Conservation (phyloP, 1,139 yeast species). For the Tardiomyces blankii region DNA sequence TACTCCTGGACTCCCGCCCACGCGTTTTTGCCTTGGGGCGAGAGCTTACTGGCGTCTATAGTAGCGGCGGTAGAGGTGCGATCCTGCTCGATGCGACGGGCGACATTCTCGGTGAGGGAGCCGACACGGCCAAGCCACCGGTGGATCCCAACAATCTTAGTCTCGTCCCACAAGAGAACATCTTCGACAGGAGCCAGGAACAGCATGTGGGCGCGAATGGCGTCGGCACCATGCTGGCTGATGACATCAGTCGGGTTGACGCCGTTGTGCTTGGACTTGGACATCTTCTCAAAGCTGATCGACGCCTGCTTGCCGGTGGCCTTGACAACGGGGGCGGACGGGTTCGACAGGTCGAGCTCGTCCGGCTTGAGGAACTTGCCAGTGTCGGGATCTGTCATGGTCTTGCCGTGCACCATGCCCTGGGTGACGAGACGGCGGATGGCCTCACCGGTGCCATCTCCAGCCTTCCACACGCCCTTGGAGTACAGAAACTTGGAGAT, state of each 20-base stretch:
- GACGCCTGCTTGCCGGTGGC: constrained; percentile 41
- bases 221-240: constrained; percentile 79
- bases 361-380: constrained; percentile 71
- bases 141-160: constrained; percentile 73
- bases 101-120: constrained; percentile 13
- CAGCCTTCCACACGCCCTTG: constrained; percentile 48
- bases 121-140: constrained; percentile 71
- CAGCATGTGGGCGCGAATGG: constrained; percentile 86
- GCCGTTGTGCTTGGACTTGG: constrained; percentile 90
- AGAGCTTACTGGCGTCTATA: not conserved
- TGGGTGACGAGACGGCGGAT: constrained; percentile 72
- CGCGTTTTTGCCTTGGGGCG: not conserved
- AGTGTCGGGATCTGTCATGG: constrained; percentile 58
- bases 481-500: constrained; percentile 65
- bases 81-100: not conserved
- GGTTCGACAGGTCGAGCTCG: constrained; percentile 40
- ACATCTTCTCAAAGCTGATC: constrained; percentile 79
- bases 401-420: constrained; percentile 96
- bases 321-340: constrained; percentile 32
- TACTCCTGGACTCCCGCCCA: not conserved
- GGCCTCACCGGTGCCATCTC: constrained; percentile 58
- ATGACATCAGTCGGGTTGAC: constrained; percentile 82
- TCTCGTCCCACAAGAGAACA: constrained; percentile 80
- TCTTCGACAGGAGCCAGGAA: constrained; percentile 88
- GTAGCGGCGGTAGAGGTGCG: no score